phyloP scores from a whole-genome alignment of 352 stramenopile species.

The Globisporangium parvum region DNA sequence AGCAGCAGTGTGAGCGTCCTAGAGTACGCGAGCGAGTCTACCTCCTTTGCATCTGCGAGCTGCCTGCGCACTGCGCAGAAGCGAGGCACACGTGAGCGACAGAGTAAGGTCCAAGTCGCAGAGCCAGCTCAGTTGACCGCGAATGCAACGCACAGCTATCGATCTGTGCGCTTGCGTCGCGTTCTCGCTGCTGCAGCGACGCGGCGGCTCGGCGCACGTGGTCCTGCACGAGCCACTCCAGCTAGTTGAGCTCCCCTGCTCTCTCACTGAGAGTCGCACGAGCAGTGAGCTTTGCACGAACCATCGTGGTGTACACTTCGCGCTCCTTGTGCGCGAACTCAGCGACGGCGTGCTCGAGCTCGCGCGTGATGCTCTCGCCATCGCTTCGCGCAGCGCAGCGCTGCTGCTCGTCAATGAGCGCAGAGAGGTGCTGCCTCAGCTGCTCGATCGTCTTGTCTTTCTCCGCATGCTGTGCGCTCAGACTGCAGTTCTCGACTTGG shows the following conservation, averaged over 20 bases:
- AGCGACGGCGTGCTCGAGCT: slow-evolving; percentile 7
- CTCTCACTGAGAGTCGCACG: too few species aligned
- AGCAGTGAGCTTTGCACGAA: too few species aligned
- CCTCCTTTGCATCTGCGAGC: slow-evolving; percentile 8
- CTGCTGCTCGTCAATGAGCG: slow-evolving; percentile 1
- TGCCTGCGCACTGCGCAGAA: slow-evolving; percentile 2
- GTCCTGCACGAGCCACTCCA: slow-evolving; percentile 5
- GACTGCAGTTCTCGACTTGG: slow-evolving; percentile 1
- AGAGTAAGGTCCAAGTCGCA: too few species aligned
- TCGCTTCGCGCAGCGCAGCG: too few species aligned
- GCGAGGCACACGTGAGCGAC: neutral
- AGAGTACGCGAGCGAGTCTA: neutral
- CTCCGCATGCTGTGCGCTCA: slow-evolving; percentile 3
- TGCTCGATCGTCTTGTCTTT: slow-evolving; percentile 7
- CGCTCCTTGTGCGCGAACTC: slow-evolving; percentile 11
- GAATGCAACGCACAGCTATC: slow-evolving; percentile 14
- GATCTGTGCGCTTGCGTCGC: slow-evolving; percentile 13
- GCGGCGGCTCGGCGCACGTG: slow-evolving; percentile 14
- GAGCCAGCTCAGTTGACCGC: too few species aligned
- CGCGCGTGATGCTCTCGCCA: neutral
- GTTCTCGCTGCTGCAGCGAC: slow-evolving; percentile 14
- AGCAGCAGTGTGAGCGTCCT: too few species aligned
- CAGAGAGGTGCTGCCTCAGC: slow-evolving; percentile 3
- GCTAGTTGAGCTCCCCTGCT: too few species aligned
- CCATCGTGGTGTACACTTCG: slow-evolving; percentile 14